phyloP scores from a whole-genome alignment of 805 yeast species.

The Kurtzmaniella cleridarum region DNA sequence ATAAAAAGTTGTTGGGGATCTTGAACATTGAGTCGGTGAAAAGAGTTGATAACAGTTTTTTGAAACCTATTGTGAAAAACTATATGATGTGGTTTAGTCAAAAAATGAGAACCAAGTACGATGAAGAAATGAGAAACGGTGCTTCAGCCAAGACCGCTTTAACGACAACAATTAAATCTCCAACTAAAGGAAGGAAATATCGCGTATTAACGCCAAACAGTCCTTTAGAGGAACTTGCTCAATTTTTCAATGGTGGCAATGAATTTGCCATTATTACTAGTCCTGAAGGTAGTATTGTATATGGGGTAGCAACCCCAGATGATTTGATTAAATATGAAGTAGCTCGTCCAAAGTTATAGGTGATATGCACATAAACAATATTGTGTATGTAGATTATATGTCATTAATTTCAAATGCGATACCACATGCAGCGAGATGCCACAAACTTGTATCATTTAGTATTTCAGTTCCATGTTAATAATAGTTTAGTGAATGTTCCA shows the following conservation, averaged over 20 bases:
- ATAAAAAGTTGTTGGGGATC: slow-evolving; percentile 44
- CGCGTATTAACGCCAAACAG: slow-evolving; percentile 47
- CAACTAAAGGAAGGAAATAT: slow-evolving; percentile 30
- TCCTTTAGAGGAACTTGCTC: slow-evolving; percentile 48
- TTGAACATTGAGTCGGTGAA: slow-evolving; percentile 40
- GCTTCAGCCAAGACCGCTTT: slow-evolving; percentile 12
- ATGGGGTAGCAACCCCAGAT: slow-evolving; percentile 54
- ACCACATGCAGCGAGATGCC: too few relatives aligned
- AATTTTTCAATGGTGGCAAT: slow-evolving; percentile 43
- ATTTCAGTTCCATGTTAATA: too few relatives aligned
- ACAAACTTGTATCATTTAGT: too few relatives aligned
- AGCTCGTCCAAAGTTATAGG: slow-evolving; percentile 37
- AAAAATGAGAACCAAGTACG: slow-evolving; percentile 28
- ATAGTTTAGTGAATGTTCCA: too few relatives aligned
- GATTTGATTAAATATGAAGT: slow-evolving; percentile 39
- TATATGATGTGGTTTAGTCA: slow-evolving; percentile 42
- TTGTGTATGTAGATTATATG: too few relatives aligned
- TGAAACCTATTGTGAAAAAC: slow-evolving; percentile 24
- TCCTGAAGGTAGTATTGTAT: slow-evolving; percentile 44
- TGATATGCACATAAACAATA: too few relatives aligned
- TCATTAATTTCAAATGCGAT: too few relatives aligned
- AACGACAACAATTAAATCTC: slow-evolving; percentile 30
- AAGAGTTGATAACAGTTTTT: slow-evolving; percentile 20
- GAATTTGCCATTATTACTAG: slow-evolving; percentile 58
- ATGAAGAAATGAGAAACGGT: slow-evolving; percentile 9